phyloP scores from a whole-genome alignment of 352 stramenopile genomes.

The Phytopythium delawarense region DNA sequence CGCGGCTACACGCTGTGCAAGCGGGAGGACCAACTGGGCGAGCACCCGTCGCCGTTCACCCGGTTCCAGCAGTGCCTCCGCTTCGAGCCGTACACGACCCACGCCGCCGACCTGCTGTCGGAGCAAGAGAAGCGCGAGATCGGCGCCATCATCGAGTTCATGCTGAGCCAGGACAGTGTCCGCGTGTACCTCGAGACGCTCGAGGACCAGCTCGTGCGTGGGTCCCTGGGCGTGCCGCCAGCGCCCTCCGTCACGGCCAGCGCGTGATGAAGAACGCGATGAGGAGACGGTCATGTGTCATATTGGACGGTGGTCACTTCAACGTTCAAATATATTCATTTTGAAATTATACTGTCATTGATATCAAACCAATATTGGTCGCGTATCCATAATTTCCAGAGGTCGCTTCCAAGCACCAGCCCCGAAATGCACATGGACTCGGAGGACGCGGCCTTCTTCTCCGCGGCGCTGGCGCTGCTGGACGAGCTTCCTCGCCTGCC shows the following conservation, averaged over 20 bases:
- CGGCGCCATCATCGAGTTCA: conserved; percentile 25
- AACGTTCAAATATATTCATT: too few species aligned
- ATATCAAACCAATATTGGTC: too few species aligned
- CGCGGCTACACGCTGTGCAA: conserved; percentile 29
- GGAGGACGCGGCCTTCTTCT: conserved; percentile 3
- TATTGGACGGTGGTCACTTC: too few species aligned
- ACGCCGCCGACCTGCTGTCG: conserved; percentile 6
- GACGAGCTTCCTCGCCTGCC: background rate
- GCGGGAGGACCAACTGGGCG: background rate
- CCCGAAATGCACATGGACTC: background rate
- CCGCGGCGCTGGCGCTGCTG: conserved; percentile 1
- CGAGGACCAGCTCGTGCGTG: conserved; percentile 23
- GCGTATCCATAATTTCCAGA: too few species aligned
- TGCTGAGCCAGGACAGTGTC: conserved; percentile 24
- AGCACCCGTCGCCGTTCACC: background rate
- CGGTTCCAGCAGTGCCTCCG: background rate
- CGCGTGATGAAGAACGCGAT: background rate
- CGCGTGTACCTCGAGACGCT: conserved; percentile 24
- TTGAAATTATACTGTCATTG: too few species aligned
- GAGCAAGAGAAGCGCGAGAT: conserved; percentile 13
- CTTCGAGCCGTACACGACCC: conserved; percentile 7
- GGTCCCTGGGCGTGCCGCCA: background rate
- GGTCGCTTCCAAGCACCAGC: too few species aligned
- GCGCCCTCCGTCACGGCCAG: background rate
- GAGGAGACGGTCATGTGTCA: too few species aligned